Conservation (phyloP, 1,284 basidiomycete species). For the Laetiporus sulphureus region DNA sequence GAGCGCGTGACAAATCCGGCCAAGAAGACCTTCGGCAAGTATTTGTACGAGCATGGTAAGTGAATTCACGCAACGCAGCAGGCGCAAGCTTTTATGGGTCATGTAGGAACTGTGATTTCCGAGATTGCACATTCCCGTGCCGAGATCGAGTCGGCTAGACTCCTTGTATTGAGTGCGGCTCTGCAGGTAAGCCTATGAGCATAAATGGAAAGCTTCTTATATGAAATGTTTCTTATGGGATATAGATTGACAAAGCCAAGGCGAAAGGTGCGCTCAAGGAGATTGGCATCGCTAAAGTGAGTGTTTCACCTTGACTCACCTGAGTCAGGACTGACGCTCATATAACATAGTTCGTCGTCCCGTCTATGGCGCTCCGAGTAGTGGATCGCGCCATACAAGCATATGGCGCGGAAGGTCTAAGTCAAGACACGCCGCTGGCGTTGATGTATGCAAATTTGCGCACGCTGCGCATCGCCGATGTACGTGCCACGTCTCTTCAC, state of each 20-base stretch:
- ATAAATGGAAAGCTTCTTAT: background rate
- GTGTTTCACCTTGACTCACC: no score
- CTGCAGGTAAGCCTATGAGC: conserved; percentile 69
- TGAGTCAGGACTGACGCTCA: no score
- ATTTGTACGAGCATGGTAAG: conserved; percentile 84
- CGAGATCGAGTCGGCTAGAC: conserved; percentile 83
- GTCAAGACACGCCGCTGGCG: conserved; percentile 85
- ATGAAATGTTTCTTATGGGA: background rate
- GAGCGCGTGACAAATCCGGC: conserved; percentile 87
- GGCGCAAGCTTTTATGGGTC: no score
- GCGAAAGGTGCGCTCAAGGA: conserved; percentile 96
- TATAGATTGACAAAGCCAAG: conserved; percentile 79
- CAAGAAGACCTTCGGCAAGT: conserved; percentile 93
- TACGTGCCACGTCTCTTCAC: conserved; percentile 30
- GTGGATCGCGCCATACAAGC: conserved; percentile 94
- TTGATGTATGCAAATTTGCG: conserved; percentile 74
- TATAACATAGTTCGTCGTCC: conserved; percentile 75
- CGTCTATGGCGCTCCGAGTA: conserved; percentile 80
- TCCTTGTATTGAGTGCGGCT: conserved; percentile 92
- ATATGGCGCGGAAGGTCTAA: conserved; percentile 92
- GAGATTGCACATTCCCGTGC: conserved; percentile 91
- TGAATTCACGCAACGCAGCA: no score
- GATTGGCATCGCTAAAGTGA: conserved; percentile 94
- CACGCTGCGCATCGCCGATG: conserved; percentile 88
- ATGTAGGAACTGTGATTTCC: conserved; percentile 75